Percentiles rank a stretch among this genome's conserved stretches.
Conservation (phyloP, 495 filamentous ascomycete genomes). For the Penicillium salamii region DNA sequence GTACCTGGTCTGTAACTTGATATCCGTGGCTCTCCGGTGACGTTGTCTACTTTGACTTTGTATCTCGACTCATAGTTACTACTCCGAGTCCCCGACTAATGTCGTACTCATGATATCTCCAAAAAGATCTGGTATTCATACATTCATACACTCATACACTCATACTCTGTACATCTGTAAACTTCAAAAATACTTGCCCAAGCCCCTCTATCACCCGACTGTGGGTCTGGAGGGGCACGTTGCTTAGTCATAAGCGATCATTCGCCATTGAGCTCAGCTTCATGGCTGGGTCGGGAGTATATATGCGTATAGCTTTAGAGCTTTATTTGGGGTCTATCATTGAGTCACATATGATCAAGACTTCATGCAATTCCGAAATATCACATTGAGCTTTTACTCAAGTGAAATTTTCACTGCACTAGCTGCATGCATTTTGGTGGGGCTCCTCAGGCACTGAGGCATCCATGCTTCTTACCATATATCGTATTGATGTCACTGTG, state of each 20-base stretch:
- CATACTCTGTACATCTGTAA: too few species aligned
- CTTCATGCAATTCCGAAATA: too few species aligned
- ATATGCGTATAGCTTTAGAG: not conserved
- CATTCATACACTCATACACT: not conserved
- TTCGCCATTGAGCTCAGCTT: not conserved
- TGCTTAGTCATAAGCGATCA: not conserved
- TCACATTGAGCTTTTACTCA: too few species aligned
- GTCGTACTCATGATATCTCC: constrained; percentile 2
- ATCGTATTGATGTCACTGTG: not conserved
- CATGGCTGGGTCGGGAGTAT: too few species aligned
- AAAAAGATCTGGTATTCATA: too few species aligned
- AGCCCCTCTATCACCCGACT: constrained; percentile 6
- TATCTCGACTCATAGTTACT: too few species aligned
- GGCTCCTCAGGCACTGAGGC: not conserved
- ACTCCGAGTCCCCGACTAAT: too few species aligned
- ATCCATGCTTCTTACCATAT: too few species aligned
- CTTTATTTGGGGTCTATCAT: not conserved
- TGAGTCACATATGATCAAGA: not conserved
- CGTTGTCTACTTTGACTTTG: not conserved
- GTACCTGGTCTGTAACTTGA: not conserved
- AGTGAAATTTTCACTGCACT: not conserved
- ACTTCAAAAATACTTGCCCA: too few species aligned
- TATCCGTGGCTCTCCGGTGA: constrained; percentile 6
- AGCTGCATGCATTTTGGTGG: constrained; percentile 5
- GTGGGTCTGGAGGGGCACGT: constrained; percentile 3